Base-by-base conservation (phyloP, 257 asterid species). In the Pogostemon cablin region DNA sequence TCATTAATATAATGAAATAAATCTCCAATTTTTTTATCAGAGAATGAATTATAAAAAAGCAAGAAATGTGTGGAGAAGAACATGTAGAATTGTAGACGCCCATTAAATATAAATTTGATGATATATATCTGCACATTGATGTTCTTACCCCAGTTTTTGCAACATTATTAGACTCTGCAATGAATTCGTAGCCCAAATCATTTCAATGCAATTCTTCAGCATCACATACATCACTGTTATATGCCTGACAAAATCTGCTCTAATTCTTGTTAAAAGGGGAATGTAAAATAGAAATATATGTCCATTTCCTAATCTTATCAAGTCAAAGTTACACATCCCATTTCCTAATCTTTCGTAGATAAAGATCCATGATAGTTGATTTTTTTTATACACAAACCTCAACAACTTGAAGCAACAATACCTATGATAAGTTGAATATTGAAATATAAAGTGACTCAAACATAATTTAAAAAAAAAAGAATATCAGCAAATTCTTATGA, bases 231-330 rank as follows among this genome's bases (percentile, higher is more conserved):
- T 91, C 91, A 78, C 92, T 87, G 59, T 91, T 81, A 81, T 93
- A 91, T 34, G 96, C 98, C 97, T 87, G 1, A 93, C 96, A 82
- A 87, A 88, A 81, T 93, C 96, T 65, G 95, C 88, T 73, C 95
- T 96, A 57, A 87, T 83, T 76, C 91, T 96, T 93, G 86, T 80
- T 53, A 56, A 4, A 79, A 58, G 77, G 74, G 75, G 64, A 75
- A 52, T 49, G 8, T 39, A 40, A 65, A 55, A 40, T 57, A 65
- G 15, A 67, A 66, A 15, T 12, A 52, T 6, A 32, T 20, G 25
- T 20, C 25, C 0, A 20, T 20, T 58, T 56, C 50, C 61, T 7
- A 47, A 39, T 38, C 35, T 48, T 11, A 59, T 40, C 25, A 42
- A 35, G 70, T 5, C 35, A 40, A 60, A 9, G 47, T 42, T 53